Evolutionary conservation across 768 basidiomycete species (phyloP).

Genomic region (Termitomyces sp.): DNA sequence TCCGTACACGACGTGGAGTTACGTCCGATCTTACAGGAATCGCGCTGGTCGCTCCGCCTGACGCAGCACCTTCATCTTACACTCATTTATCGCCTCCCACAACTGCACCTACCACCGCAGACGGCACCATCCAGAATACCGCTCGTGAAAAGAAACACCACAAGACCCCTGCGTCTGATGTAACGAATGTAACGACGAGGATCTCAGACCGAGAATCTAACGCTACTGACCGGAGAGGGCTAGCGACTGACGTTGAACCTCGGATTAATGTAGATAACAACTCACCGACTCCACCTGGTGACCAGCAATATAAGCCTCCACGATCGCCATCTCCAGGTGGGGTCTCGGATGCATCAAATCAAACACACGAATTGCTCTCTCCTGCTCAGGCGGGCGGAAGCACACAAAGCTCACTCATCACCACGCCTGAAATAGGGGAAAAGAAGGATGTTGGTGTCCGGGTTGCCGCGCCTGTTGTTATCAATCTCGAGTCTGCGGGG

Average conservation of each 20-base stretch:
- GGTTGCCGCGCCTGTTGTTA: conserved; percentile 62
- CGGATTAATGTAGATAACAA: conserved; percentile 26
- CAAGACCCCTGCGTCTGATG: conserved; percentile 53
- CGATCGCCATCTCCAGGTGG: conserved; percentile 31
- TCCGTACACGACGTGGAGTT: conserved; percentile 40
- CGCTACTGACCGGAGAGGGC: conserved; percentile 44
- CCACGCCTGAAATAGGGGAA: conserved; percentile 65
- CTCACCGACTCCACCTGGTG: conserved; percentile 27
- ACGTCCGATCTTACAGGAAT: conserved; percentile 46
- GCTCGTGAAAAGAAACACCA: conserved; percentile 29
- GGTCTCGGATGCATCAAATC: conserved; percentile 23
- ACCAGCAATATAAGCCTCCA: conserved; percentile 31
- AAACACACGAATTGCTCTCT: conserved; percentile 29
- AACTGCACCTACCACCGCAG: conserved; percentile 40
- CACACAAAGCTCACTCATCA: conserved; percentile 29
- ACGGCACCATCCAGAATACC: conserved; percentile 11
- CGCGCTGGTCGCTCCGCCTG: conserved; percentile 72
- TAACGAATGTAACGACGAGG: conserved; percentile 30
- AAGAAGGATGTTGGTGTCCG: conserved; percentile 56
- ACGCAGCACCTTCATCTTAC: conserved; percentile 55
- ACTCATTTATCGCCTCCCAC: conserved; percentile 53
- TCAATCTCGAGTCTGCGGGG: conserved; percentile 38
- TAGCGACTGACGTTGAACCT: conserved; percentile 16
- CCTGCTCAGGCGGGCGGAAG: conserved; percentile 19
- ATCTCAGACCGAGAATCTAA: conserved; percentile 38